A percentile compares a stretch with the other conserved stretches of the same genome.
Evolutionary conservation across 345 rosid genomes (phyloP).

Genomic region (Hibiscus trionum): DNA sequence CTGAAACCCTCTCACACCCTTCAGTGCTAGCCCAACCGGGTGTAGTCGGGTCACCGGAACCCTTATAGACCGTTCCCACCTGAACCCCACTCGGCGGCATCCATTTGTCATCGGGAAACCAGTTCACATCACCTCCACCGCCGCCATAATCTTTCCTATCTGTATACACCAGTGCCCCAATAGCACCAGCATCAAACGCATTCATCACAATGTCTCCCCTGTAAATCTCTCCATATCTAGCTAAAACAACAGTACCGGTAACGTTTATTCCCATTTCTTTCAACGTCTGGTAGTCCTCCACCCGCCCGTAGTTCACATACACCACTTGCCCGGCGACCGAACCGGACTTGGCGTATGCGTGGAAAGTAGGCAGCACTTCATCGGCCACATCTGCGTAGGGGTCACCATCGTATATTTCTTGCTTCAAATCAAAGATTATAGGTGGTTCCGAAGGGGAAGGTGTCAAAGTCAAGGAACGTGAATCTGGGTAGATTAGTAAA

Average conservation of each 20-base stretch:
- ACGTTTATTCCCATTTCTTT: slow-evolving; percentile 42
- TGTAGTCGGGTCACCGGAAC: slow-evolving; percentile 65
- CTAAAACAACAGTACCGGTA: slow-evolving; percentile 43
- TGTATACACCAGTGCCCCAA: slow-evolving; percentile 50
- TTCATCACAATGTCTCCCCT: slow-evolving; percentile 74
- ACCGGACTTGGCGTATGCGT: slow-evolving; percentile 71
- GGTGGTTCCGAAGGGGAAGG: slow-evolving; percentile 23
- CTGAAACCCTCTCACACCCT: slow-evolving; percentile 64
- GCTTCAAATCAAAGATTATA: slow-evolving; percentile 31
- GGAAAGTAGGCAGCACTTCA: slow-evolving; percentile 64
- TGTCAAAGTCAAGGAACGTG: slow-evolving; percentile 45
- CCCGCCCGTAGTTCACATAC: slow-evolving; percentile 64
- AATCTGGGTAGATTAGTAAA: slow-evolving; percentile 57
- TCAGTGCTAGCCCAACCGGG: slow-evolving; percentile 75
- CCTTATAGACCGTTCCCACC: slow-evolving; percentile 61
- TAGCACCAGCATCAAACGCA: slow-evolving; percentile 58
- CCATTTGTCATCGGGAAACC: slow-evolving; percentile 51
- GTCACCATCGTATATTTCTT: slow-evolving; percentile 49
- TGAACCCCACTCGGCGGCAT: slow-evolving; percentile 87
- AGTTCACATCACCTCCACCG: slow-evolving; percentile 31
- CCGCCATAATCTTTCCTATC: slow-evolving; percentile 74
- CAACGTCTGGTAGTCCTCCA: slow-evolving; percentile 47
- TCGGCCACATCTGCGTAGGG: slow-evolving; percentile 51
- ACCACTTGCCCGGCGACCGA: slow-evolving; percentile 44
- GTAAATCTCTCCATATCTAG: slow-evolving; percentile 55